Percentiles rank a stretch among this genome's conserved stretches.
Conservation (phyloP, 441 rosid species). For the Hypseocharis bilobata region DNA sequence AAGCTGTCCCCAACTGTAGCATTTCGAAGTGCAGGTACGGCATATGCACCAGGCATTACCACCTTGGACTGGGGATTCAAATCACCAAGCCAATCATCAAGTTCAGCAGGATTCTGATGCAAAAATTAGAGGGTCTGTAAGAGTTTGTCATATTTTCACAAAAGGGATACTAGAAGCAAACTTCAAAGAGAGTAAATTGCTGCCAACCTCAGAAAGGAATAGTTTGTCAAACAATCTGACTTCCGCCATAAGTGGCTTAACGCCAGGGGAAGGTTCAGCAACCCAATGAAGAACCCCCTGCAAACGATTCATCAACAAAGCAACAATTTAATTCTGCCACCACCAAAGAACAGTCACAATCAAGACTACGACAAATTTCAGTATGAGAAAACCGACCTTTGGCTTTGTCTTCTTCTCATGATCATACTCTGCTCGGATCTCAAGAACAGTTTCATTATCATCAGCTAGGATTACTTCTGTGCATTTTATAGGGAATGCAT, state of each 20-base stretch:
- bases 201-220: constrained; percentile 68
- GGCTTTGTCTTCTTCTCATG: constrained; percentile 70
- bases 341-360: background rate
- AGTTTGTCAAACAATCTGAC: constrained; percentile 83
- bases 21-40: constrained; percentile 47
- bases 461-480: constrained; percentile 65
- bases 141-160: constrained; percentile 5
- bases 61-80: constrained; percentile 59
- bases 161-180: constrained; percentile 3
- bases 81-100: constrained; percentile 72
- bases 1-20: constrained; percentile 60
- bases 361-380: constrained; percentile 10
- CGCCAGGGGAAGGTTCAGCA: constrained; percentile 53
- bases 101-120: constrained; percentile 78
- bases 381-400: constrained; percentile 39
- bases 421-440: constrained; percentile 80
- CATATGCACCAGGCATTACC: constrained; percentile 52
- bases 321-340: constrained; percentile 2
- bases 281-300: constrained; percentile 98
- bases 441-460: constrained; percentile 66
- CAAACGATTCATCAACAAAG: constrained; percentile 1
- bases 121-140: constrained; percentile 16
- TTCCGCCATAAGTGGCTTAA: constrained; percentile 59
- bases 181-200: constrained; percentile 6
- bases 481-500: constrained; percentile 84